Evolutionary conservation across 2,329 filamentous ascomycete genomes (phyloP).

Genomic region (Drechslera avenae): DNA sequence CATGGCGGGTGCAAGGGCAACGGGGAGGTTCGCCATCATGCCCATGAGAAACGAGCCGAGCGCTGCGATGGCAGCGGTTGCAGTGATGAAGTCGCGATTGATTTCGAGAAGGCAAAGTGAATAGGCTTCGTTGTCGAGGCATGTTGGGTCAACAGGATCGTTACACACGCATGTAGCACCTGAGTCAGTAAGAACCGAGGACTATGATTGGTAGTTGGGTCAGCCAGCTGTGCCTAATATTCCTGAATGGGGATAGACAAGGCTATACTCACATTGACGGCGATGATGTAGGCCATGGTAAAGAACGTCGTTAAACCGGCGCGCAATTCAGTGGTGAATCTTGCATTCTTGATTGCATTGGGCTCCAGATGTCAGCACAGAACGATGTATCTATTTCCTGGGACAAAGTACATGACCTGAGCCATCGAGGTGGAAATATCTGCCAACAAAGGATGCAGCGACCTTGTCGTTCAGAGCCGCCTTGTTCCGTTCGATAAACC

Average conservation of each 20-base stretch:
- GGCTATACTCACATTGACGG: constrained; percentile 56
- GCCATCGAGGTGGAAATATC: constrained; percentile 75
- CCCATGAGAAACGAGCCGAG: constrained; percentile 82
- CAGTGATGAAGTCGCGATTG: constrained; percentile 80
- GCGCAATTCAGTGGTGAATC: constrained; percentile 82
- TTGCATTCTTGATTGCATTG: constrained; percentile 72
- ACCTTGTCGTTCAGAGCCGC: constrained; percentile 40
- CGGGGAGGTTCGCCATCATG: constrained; percentile 77
- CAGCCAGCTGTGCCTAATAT: constrained; percentile 38
- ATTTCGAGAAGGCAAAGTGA: constrained; percentile 65
- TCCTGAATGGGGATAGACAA: not conserved
- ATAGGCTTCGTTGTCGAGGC: constrained; percentile 63
- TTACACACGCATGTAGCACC: constrained; percentile 79
- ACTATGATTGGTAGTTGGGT: constrained; percentile 11
- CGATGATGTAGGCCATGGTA: constrained; percentile 64
- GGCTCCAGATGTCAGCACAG: constrained; percentile 53
- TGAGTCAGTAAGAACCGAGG: constrained; percentile 69
- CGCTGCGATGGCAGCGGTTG: constrained; percentile 82
- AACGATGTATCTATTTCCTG: not conserved
- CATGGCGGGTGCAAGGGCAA: constrained; percentile 75
- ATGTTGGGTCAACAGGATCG: constrained; percentile 56
- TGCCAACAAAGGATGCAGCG: constrained; percentile 42
- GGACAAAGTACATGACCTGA: constrained; percentile 74
- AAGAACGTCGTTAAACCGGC: constrained; percentile 76
- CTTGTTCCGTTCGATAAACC: constrained; percentile 25